phyloP scores from a whole-genome alignment of 805 yeast genomes.

The Wickerhamomyces subpelliculosus region DNA sequence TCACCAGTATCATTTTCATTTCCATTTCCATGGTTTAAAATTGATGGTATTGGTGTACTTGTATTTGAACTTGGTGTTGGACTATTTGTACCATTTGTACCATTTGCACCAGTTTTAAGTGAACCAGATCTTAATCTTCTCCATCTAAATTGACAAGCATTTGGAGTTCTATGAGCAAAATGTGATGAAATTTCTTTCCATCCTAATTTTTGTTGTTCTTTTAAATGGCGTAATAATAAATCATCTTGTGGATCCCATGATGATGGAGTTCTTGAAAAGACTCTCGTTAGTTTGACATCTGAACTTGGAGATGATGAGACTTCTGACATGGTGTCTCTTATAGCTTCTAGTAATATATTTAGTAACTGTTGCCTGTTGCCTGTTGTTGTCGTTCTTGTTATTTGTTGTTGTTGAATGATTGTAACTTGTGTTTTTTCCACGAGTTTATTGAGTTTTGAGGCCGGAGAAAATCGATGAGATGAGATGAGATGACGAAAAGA shows the following conservation, averaged over 20 bases:
- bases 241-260: constrained; percentile 83
- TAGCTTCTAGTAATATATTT: too few relatives aligned
- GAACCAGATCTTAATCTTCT: constrained; percentile 51
- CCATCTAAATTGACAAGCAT: constrained; percentile 89
- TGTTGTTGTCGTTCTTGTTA: too few relatives aligned
- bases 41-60: constrained; percentile 8
- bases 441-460: background rate
- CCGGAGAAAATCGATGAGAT: constrained; percentile 6
- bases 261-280: constrained; percentile 34
- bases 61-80: constrained; percentile 9
- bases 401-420: background rate
- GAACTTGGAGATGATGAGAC: constrained; percentile 19
- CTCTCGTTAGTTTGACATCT: constrained; percentile 18
- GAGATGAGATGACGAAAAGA: constrained; percentile 8
- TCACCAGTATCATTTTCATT: too few relatives aligned
- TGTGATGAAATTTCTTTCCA: constrained; percentile 85
- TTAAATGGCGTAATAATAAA: constrained; percentile 59
- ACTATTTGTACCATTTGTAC: constrained; percentile 2
- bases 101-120: constrained; percentile 19
- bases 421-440: background rate
- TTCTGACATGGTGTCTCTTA: constrained; percentile 7
- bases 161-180: constrained; percentile 76
- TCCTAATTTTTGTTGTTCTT: constrained; percentile 77
- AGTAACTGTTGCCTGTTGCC: too few relatives aligned
- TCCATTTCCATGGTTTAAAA: too few relatives aligned